These are phyloP conservation scores for Candida endomychidarum DNA, from an alignment of 805 yeast species.

Conservation along the genomic window DNA sequence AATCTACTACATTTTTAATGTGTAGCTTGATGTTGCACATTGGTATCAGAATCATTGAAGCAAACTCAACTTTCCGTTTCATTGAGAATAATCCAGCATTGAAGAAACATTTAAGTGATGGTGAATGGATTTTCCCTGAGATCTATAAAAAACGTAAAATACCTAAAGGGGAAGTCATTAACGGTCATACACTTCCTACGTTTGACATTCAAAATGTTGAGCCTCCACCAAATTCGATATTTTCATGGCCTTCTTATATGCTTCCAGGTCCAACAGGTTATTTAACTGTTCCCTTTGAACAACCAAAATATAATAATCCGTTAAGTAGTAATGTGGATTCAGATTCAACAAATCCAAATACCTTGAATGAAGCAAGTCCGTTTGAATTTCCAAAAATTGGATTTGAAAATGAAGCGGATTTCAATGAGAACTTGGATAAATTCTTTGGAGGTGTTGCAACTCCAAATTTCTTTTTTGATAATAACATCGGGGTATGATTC, in stretches of 20 bases:
- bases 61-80: slow-evolving; percentile 17
- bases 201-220: not conserved
- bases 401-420: slow-evolving; percentile 11
- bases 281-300: slow-evolving; percentile 11
- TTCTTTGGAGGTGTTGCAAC: slow-evolving; percentile 24
- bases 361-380: not conserved
- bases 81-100: slow-evolving; percentile 19
- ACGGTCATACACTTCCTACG: not conserved
- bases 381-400: slow-evolving; percentile 3
- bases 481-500: slow-evolving; percentile 23
- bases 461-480: slow-evolving; percentile 42
- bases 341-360: not conserved
- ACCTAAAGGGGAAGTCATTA: not conserved
- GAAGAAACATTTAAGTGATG: slow-evolving; percentile 17
- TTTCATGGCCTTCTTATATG: slow-evolving; percentile 5
- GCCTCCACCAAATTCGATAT: slow-evolving; percentile 6
- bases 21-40: slow-evolving; percentile 22
- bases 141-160: slow-evolving; percentile 8
- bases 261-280: slow-evolving; percentile 19
- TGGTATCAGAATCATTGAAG: slow-evolving; percentile 23
- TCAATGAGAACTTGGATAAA: slow-evolving; percentile 16
- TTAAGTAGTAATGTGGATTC: not conserved
- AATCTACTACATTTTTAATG: slow-evolving; percentile 20
- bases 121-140: slow-evolving; percentile 24
- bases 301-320: not conserved